Evolutionary conservation across 192 early-diverging fungal genomes (phyloP).

Genomic region (Coemansia sp.): DNA sequence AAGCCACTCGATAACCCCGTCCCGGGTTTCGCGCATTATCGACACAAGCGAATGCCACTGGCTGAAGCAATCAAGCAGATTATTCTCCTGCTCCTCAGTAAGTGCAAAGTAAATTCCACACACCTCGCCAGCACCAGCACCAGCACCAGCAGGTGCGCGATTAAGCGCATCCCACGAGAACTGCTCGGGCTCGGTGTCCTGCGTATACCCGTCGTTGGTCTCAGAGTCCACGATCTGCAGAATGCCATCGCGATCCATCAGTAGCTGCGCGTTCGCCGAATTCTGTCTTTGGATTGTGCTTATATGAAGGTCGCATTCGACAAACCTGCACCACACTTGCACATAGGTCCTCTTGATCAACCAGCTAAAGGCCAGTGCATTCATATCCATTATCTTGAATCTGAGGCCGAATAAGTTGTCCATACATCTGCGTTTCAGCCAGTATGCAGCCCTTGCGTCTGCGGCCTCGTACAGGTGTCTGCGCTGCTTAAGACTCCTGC

Average conservation of each 20-base stretch:
- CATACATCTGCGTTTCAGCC: slow-evolving; percentile 3
- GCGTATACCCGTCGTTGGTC: background rate
- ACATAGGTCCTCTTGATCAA: background rate
- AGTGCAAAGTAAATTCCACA: background rate
- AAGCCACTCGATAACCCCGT: background rate
- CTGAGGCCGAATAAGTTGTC: background rate
- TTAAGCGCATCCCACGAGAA: background rate
- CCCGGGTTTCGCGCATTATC: slow-evolving; percentile 10
- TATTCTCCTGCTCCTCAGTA: background rate
- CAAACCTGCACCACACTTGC: slow-evolving; percentile 13
- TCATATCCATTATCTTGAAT: background rate
- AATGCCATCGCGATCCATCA: background rate
- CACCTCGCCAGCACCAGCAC: background rate
- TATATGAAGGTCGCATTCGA: background rate
- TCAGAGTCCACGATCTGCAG: background rate
- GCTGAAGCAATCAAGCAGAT: slow-evolving; percentile 14
- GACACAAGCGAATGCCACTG: slow-evolving; percentile 23
- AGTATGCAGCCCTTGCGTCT: background rate
- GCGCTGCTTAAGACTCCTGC: slow-evolving; percentile 4
- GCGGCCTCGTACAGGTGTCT: slow-evolving; percentile 17
- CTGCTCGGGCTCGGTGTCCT: slow-evolving; percentile 4
- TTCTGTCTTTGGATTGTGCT: background rate
- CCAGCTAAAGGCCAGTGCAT: background rate
- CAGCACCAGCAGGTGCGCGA: background rate
- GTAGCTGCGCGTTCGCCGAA: background rate